A percentile compares a stretch with the other conserved stretches of the same genome.
Evolutionary conservation across 2,329 filamentous ascomycete species (phyloP).

Genomic region (Fusarium cicatricum): DNA sequence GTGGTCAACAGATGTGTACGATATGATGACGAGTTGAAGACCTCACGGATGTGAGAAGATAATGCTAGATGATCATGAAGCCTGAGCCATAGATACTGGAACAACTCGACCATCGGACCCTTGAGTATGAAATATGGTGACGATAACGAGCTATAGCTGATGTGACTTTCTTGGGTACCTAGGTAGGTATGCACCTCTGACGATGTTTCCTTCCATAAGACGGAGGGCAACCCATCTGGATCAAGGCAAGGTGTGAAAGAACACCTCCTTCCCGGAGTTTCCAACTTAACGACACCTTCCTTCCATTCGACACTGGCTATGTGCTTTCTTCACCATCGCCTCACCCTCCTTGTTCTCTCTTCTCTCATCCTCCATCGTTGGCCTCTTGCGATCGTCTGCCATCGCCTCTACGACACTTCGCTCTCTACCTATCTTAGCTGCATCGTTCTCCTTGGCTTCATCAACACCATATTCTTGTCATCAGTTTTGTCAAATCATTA

Average conservation of each 20-base stretch:
- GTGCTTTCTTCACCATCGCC: not conserved
- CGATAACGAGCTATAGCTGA: too few species aligned
- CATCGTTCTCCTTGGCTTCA: slow-evolving; percentile 11
- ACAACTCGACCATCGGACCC: too few species aligned
- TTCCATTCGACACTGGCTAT: not conserved
- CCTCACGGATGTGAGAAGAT: not conserved
- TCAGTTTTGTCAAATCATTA: not conserved
- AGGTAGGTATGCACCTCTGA: too few species aligned
- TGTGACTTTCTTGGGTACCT: too few species aligned
- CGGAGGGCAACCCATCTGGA: too few species aligned
- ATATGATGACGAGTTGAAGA: not conserved
- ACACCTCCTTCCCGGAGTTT: not conserved
- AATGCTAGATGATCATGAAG: not conserved
- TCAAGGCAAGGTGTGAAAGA: not conserved
- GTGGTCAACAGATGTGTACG: not conserved
- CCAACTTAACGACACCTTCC: slow-evolving; percentile 2
- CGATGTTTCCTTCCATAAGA: too few species aligned
- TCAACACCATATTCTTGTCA: slow-evolving; percentile 6
- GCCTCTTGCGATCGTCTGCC: not conserved
- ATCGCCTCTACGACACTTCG: slow-evolving; percentile 2
- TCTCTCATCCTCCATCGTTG: slow-evolving; percentile 14
- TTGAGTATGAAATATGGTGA: too few species aligned
- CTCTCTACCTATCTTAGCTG: slow-evolving; percentile 16
- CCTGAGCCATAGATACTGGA: not conserved
- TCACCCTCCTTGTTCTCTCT: not conserved